Conservation (phyloP, 2,329 filamentous ascomycete genomes). For the Hawksworthiomyces lignivorus region DNA sequence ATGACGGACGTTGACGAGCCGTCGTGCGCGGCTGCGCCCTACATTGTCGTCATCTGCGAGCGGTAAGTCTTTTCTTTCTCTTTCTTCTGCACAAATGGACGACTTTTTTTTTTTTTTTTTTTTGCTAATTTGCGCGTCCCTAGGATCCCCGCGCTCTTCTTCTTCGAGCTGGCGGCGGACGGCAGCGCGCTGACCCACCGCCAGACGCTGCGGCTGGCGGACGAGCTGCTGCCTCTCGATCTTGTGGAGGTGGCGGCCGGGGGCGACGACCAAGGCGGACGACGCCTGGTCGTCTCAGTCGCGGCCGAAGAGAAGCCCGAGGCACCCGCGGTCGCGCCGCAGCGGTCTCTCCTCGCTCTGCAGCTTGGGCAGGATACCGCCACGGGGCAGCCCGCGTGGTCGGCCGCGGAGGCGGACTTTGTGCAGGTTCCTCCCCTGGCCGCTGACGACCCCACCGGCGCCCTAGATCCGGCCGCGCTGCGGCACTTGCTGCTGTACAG, state of each 20-base stretch:
- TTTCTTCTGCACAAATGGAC: background rate
- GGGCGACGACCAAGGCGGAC: background rate
- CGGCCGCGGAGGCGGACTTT: background rate
- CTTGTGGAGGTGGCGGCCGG: slow-evolving; percentile 3
- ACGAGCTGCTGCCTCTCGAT: too few species aligned
- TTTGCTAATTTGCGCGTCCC: background rate
- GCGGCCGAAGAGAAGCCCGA: too few species aligned
- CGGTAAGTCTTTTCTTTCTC: slow-evolving; percentile 28
- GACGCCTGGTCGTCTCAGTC: too few species aligned
- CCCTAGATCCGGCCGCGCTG: slow-evolving; percentile 27
- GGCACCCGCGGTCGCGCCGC: too few species aligned
- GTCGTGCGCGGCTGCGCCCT: slow-evolving; percentile 15
- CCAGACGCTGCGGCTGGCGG: slow-evolving; percentile 47
- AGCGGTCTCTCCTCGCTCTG: too few species aligned
- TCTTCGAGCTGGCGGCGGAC: slow-evolving; percentile 47
- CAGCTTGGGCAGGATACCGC: too few species aligned
- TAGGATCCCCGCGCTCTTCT: slow-evolving; percentile 56
- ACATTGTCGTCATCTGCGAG: slow-evolving; percentile 37
- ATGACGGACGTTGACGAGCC: background rate
- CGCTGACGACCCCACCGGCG: background rate
- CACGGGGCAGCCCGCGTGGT: background rate
- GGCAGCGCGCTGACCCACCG: slow-evolving; percentile 39
- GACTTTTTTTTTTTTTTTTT: background rate
- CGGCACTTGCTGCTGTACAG: slow-evolving; percentile 37
- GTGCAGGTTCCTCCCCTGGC: too few species aligned